A percentile compares a stretch with the other conserved stretches of the same genome.
phyloP scores from a whole-genome alignment of 768 basidiomycete species.

The Mrakia hoshinonis region DNA sequence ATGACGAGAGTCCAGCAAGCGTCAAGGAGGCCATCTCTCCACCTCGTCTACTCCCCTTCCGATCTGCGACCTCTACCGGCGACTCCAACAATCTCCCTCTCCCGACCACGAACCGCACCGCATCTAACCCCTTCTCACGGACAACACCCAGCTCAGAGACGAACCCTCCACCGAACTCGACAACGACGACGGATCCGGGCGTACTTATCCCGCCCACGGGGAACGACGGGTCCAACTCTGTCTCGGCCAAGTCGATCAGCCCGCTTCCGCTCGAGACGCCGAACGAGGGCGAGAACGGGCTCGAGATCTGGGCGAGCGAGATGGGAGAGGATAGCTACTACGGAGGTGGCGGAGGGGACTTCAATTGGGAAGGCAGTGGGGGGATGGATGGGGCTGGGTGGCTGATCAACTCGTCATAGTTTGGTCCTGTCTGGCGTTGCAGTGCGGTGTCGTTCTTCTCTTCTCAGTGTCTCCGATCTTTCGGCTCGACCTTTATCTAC shows the following conservation, averaged over 20 bases:
- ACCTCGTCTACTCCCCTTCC: neutral
- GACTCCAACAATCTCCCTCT: neutral
- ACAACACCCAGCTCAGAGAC: neutral
- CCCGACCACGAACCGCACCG: neutral
- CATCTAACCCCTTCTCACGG: neutral
- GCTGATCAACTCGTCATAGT: slow-evolving; percentile 2
- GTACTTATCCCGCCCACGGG: neutral
- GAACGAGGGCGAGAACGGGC: neutral
- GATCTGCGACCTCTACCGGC: neutral
- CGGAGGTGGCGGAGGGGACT: neutral
- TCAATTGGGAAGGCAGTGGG: neutral
- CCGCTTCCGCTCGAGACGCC: slow-evolving; percentile 13
- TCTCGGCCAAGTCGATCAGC: neutral
- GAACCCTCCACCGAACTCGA: neutral
- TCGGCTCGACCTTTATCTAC: neutral
- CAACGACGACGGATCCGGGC: neutral
- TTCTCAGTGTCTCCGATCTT: neutral
- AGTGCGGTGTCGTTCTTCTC: neutral
- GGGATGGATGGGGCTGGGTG: neutral
- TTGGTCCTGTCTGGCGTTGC: neutral
- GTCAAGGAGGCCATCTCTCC: slow-evolving; percentile 26
- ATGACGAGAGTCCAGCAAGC: slow-evolving; percentile 24
- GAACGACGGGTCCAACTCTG: neutral
- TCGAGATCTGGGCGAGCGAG: slow-evolving; percentile 6
- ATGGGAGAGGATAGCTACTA: neutral